phyloP scores from a whole-genome alignment of 345 rosid species.

The Bretschneidera sinensis region DNA sequence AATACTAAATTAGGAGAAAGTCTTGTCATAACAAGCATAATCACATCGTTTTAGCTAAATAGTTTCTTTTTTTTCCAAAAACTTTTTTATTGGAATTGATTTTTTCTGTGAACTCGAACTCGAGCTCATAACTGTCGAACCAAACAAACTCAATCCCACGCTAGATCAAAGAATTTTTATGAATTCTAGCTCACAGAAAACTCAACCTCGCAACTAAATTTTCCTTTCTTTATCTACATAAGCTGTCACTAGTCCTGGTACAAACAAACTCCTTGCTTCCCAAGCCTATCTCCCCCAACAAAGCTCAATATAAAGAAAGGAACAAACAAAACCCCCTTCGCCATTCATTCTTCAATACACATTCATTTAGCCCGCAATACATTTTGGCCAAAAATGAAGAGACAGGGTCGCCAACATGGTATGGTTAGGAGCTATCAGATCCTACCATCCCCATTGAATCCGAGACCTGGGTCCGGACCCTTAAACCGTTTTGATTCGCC shows the following conservation, averaged over 20 bases:
- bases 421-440: constrained; percentile 47
- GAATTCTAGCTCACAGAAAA: too few species aligned
- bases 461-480: constrained; percentile 27
- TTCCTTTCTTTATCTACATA: not conserved
- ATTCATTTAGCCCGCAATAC: not conserved
- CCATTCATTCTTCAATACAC: too few species aligned
- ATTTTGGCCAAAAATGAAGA: constrained; percentile 36
- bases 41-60: too few species aligned
- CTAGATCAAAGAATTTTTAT: too few species aligned
- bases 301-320: not conserved
- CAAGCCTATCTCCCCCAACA: not conserved
- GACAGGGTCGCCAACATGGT: constrained; percentile 71
- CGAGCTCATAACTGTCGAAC: too few species aligned
- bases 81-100: too few species aligned
- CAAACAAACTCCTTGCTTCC: not conserved
- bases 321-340: not conserved
- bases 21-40: too few species aligned
- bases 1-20: too few species aligned
- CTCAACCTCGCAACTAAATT: too few species aligned
- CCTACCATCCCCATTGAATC: constrained; percentile 42
- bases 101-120: too few species aligned
- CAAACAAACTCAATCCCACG: too few species aligned
- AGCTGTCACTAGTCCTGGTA: not conserved
- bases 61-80: too few species aligned
- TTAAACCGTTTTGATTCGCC: constrained; percentile 37